Evolutionary conservation across 495 filamentous ascomycete species (phyloP).

Genomic region (Copromyces sp.): DNA sequence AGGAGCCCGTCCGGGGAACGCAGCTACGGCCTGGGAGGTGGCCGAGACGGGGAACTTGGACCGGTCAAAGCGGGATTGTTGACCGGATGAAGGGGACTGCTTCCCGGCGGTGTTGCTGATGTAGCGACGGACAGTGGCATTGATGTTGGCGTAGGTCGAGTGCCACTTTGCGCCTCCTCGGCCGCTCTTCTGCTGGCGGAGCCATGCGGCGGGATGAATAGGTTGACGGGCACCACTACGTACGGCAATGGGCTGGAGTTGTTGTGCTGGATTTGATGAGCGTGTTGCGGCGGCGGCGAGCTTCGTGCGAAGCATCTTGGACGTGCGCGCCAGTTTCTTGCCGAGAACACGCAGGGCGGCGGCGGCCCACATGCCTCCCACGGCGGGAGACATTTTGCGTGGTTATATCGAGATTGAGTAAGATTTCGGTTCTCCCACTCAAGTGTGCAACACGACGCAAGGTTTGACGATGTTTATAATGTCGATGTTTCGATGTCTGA

Average conservation of each 20-base stretch:
- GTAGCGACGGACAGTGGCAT: slow-evolving; percentile 49
- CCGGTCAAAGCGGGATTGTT: slow-evolving; percentile 44
- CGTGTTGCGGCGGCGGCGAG: slow-evolving; percentile 42
- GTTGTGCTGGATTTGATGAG: slow-evolving; percentile 26
- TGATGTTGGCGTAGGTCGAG: slow-evolving; percentile 51
- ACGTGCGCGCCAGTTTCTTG: slow-evolving; percentile 55
- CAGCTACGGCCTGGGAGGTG: slow-evolving; percentile 54
- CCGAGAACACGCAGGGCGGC: slow-evolving; percentile 59
- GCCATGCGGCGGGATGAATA: slow-evolving; percentile 57
- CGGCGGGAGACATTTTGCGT: slow-evolving; percentile 49
- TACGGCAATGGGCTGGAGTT: slow-evolving; percentile 40
- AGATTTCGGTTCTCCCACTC: background rate
- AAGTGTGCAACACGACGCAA: background rate
- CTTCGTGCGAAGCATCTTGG: slow-evolving; percentile 51
- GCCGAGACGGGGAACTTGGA: slow-evolving; percentile 55
- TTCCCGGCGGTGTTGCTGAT: slow-evolving; percentile 40
- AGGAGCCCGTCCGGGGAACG: slow-evolving; percentile 61
- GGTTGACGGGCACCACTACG: slow-evolving; percentile 50
- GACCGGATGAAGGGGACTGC: slow-evolving; percentile 16
- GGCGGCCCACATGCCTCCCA: slow-evolving; percentile 59
- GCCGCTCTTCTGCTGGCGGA: slow-evolving; percentile 53
- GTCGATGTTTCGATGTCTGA: background rate
- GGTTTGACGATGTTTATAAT: background rate
- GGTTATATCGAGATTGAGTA: background rate
- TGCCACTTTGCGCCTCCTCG: slow-evolving; percentile 51